Evolutionary conservation across 1,284 basidiomycete genomes (phyloP).

Genomic region (Tremellales sp.): DNA sequence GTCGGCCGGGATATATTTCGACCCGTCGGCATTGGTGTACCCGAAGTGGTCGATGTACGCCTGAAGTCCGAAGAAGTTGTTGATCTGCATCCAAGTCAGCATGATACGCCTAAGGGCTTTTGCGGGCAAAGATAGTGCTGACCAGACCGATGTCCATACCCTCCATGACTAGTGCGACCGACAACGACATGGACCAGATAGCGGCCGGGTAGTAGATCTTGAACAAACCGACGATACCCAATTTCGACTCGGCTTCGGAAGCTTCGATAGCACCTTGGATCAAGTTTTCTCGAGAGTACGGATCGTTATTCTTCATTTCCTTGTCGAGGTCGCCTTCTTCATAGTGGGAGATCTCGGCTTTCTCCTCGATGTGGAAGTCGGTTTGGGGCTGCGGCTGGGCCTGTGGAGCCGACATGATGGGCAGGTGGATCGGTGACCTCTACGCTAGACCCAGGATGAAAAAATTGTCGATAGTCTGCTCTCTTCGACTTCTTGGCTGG

Average conservation of each 20-base stretch:
- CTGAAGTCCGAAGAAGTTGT: constrained; percentile 1
- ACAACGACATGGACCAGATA: constrained; percentile 25
- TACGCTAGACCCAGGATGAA: too few relatives aligned
- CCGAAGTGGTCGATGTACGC: constrained; percentile 27
- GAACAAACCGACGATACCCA: constrained; percentile 16
- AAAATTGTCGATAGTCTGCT: too few relatives aligned
- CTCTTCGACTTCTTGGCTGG: too few relatives aligned
- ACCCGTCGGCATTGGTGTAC: neutral
- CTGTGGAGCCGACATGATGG: too few relatives aligned
- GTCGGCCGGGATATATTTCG: neutral
- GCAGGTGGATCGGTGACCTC: too few relatives aligned
- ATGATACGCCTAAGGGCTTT: neutral
- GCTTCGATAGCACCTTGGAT: constrained; percentile 5
- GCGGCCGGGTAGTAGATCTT: constrained; percentile 21
- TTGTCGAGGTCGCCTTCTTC: neutral
- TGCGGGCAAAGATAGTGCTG: neutral
- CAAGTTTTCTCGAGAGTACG: constrained; percentile 3
- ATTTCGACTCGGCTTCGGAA: constrained; percentile 6
- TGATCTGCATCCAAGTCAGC: constrained; percentile 5
- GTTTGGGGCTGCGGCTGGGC: too few relatives aligned
- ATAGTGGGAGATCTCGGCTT: neutral
- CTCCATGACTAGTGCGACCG: constrained; percentile 29
- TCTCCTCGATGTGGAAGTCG: too few relatives aligned
- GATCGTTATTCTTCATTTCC: neutral
- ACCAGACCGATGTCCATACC: constrained; percentile 24